Conservation (phyloP, 805 yeast species). For the Metschnikowia anglica region DNA sequence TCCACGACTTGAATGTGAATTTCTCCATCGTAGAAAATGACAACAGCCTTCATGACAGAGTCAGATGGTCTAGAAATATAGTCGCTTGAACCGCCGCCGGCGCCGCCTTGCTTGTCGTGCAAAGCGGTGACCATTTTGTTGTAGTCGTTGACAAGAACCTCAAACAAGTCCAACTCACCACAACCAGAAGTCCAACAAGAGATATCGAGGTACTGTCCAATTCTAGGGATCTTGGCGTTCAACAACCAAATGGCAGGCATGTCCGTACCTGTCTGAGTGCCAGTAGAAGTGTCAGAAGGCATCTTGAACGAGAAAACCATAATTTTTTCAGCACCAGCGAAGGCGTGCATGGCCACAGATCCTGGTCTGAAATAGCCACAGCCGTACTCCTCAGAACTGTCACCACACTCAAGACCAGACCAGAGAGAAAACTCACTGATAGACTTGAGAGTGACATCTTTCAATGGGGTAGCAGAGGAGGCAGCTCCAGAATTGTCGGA, state of each 20-base stretch:
- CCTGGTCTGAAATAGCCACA: slow-evolving; percentile 88
- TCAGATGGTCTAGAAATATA: slow-evolving; percentile 83
- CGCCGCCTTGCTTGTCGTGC: slow-evolving; percentile 75
- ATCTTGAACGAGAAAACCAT: slow-evolving; percentile 91
- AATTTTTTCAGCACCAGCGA: slow-evolving; percentile 78
- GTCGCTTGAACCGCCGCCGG: slow-evolving; percentile 85
- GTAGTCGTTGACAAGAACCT: slow-evolving; percentile 69
- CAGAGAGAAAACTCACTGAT: slow-evolving; percentile 81
- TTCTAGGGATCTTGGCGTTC: slow-evolving; percentile 95
- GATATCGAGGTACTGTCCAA: slow-evolving; percentile 83
- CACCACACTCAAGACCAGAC: slow-evolving; percentile 60
- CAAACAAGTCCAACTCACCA: slow-evolving; percentile 96
- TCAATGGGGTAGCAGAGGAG: slow-evolving; percentile 62
- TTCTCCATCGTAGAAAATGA: slow-evolving; percentile 58
- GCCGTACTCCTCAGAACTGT: slow-evolving; percentile 35
- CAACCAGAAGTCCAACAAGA: slow-evolving; percentile 98
- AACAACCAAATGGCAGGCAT: slow-evolving; percentile 99
- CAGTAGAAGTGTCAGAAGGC: slow-evolving; percentile 62
- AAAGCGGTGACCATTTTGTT: slow-evolving; percentile 73
- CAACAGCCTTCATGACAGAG: slow-evolving; percentile 85
- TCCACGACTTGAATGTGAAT: slow-evolving; percentile 64
- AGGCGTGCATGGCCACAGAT: slow-evolving; percentile 94
- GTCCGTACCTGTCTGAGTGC: slow-evolving; percentile 40
- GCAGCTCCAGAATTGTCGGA: slow-evolving; percentile 77
- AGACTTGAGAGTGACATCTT: slow-evolving; percentile 66